Conservation (phyloP, 768 basidiomycete species). For the Tylopilus rubrobrunneus region DNA sequence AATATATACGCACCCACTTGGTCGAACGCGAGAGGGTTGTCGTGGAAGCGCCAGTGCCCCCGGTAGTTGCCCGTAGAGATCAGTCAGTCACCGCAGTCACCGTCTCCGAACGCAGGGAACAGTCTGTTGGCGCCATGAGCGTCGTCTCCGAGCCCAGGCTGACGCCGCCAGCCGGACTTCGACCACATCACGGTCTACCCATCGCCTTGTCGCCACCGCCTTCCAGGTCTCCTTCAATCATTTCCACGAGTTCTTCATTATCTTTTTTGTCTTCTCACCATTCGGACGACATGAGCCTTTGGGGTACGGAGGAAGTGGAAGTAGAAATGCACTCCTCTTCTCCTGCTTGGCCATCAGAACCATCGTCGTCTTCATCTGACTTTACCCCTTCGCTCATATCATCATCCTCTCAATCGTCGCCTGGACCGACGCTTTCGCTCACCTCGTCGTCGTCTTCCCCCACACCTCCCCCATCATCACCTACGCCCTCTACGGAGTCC, state of each 20-base stretch:
- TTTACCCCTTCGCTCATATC: constrained; percentile 33
- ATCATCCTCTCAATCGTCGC: constrained; percentile 32
- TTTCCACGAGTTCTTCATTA: constrained; percentile 31
- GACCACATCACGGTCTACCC: constrained; percentile 23
- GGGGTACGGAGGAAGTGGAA: constrained; percentile 34
- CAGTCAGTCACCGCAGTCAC: constrained; percentile 44
- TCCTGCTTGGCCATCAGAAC: constrained; percentile 35
- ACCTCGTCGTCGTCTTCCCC: constrained; percentile 34
- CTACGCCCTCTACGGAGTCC: constrained; percentile 34
- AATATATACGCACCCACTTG: constrained; percentile 45
- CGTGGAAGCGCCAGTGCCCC: constrained; percentile 5
- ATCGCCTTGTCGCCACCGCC: constrained; percentile 44
- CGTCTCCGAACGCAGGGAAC: constrained; percentile 38
- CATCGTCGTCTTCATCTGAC: constrained; percentile 25
- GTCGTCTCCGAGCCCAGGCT: constrained; percentile 32
- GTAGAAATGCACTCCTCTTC: constrained; percentile 27
- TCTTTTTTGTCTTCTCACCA: constrained; percentile 62
- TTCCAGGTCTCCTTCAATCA: constrained; percentile 37
- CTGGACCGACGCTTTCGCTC: constrained; percentile 37
- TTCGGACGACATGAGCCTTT: constrained; percentile 61
- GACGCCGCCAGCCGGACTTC: constrained; percentile 27
- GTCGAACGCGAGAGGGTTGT: constrained; percentile 18
- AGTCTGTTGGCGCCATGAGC: constrained; percentile 44
- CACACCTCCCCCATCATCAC: constrained; percentile 34
- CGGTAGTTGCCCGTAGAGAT: constrained; percentile 32